phyloP scores from a whole-genome alignment of 2,329 filamentous ascomycete species.

The Trichoderma sp. region DNA sequence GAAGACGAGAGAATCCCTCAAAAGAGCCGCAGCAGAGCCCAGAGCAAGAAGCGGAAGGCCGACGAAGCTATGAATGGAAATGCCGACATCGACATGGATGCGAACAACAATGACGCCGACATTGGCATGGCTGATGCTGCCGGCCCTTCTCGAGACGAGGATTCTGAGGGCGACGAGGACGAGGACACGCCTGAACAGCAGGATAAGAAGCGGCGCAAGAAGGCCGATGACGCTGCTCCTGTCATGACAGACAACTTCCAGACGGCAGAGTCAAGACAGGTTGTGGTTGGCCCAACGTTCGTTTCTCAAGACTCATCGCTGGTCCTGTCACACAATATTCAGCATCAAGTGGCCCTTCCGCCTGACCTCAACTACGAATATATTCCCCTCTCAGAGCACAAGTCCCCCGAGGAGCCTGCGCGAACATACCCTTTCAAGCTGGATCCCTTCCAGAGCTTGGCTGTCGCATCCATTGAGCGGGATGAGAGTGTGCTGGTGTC shows the following conservation, averaged over 20 bases:
- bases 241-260: constrained; percentile 92
- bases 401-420: constrained; percentile 81
- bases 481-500: constrained; percentile 96
- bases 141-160: constrained; percentile 37
- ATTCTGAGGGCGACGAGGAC: constrained; percentile 36
- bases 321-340: constrained; percentile 92
- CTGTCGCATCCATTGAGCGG: constrained; percentile 90
- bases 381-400: constrained; percentile 90
- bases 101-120: constrained; percentile 24
- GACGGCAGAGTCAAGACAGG: constrained; percentile 88
- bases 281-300: constrained; percentile 73
- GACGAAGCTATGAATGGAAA: constrained; percentile 69
- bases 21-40: constrained; percentile 53
- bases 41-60: constrained; percentile 80
- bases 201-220: constrained; percentile 62
- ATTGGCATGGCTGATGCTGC: constrained; percentile 43
- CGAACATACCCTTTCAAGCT: constrained; percentile 83
- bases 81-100: constrained; percentile 9
- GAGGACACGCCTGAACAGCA: constrained; percentile 48
- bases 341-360: constrained; percentile 93
- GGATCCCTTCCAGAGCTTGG: constrained; percentile 95
- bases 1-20: constrained; percentile 46
- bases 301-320: constrained; percentile 65
- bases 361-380: constrained; percentile 94
- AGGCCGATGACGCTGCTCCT: constrained; percentile 63